Percentiles rank a stretch among this genome's conserved stretches.
These are phyloP conservation scores for Daedalea quercina DNA, from an alignment of 768 basidiomycete genomes.

Conservation along the genomic window DNA sequence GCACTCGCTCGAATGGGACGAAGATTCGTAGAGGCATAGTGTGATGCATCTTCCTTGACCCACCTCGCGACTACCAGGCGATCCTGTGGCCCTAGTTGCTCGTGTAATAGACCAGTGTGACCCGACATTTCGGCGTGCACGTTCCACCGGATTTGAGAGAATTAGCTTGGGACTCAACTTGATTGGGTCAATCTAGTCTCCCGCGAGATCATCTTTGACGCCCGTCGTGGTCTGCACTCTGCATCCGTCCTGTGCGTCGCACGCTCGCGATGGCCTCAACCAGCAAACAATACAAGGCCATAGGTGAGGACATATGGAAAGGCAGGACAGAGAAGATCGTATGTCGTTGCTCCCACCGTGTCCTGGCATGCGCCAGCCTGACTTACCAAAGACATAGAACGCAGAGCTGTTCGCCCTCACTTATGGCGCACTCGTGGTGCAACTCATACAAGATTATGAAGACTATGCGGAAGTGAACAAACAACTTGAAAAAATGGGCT, in stretches of 20 bases:
- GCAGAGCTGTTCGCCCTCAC: slow-evolving; percentile 96
- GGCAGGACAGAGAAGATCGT: slow-evolving; percentile 92
- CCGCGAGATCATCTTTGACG: not conserved
- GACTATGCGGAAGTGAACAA: slow-evolving; percentile 94
- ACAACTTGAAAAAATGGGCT: slow-evolving; percentile 99
- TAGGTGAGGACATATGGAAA: slow-evolving; percentile 97
- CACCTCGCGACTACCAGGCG: not conserved
- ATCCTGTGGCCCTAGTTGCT: not conserved
- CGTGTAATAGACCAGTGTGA: not conserved
- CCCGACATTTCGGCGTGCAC: not conserved
- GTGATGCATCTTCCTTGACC: not conserved
- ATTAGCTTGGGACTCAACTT: not conserved
- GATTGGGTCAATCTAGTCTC: not conserved
- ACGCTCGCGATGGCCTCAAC: slow-evolving; percentile 52
- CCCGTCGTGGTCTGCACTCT: not conserved
- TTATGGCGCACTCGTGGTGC: slow-evolving; percentile 96
- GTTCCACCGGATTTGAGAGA: not conserved
- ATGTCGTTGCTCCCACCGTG: slow-evolving; percentile 23
- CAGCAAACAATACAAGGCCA: slow-evolving; percentile 79
- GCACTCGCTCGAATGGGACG: not conserved
- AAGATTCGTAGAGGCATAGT: not conserved
- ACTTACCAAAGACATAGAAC: slow-evolving; percentile 49
- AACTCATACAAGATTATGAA: slow-evolving; percentile 98
- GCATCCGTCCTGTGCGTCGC: not conserved
- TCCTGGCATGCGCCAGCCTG: slow-evolving; percentile 1